Conservation (phyloP, 805 yeast species). For the Suhomyces sp. region DNA sequence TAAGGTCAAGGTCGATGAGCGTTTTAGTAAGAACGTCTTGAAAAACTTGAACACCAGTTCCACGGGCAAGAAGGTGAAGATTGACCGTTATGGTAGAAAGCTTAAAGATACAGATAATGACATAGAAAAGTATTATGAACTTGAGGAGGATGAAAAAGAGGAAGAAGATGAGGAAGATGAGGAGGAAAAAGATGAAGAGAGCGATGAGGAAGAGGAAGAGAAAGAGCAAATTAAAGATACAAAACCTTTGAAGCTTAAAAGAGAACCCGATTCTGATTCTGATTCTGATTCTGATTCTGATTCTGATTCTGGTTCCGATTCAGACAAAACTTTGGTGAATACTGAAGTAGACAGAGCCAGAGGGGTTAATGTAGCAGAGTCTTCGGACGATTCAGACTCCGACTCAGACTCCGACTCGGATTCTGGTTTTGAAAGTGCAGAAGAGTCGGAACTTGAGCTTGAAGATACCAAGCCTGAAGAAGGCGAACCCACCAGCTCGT, state of each 20-base stretch:
- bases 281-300: neutral
- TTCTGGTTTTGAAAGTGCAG: constrained; percentile 41
- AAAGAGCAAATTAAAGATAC: constrained; percentile 10
- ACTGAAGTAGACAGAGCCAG: constrained; percentile 56
- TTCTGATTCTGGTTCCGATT: constrained; percentile 11
- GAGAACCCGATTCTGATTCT: constrained; percentile 9
- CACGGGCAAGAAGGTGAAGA: constrained; percentile 57
- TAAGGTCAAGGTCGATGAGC: constrained; percentile 77
- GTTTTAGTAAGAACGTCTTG: constrained; percentile 70
- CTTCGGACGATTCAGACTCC: constrained; percentile 36
- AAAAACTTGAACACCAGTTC: constrained; percentile 43
- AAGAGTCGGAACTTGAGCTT: constrained; percentile 53
- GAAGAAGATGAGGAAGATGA: constrained; percentile 31
- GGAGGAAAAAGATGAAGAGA: constrained; percentile 21
- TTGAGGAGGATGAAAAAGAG: constrained; percentile 28
- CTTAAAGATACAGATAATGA: constrained; percentile 41
- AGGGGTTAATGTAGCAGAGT: constrained; percentile 55
- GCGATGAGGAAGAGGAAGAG: constrained; percentile 16
- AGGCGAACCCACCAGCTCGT: constrained; percentile 76
- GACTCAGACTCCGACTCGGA: constrained; percentile 42
- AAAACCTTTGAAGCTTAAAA: constrained; percentile 6
- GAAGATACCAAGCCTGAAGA: constrained; percentile 67
- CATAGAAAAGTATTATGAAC: constrained; percentile 64
- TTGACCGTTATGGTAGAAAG: constrained; percentile 87
- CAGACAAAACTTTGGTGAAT: constrained; percentile 12